Evolutionary conservation across 352 stramenopile genomes (phyloP), one percentile per base, ranked within the genome.

Genomic region (Blastocystis sp.): DNA sequence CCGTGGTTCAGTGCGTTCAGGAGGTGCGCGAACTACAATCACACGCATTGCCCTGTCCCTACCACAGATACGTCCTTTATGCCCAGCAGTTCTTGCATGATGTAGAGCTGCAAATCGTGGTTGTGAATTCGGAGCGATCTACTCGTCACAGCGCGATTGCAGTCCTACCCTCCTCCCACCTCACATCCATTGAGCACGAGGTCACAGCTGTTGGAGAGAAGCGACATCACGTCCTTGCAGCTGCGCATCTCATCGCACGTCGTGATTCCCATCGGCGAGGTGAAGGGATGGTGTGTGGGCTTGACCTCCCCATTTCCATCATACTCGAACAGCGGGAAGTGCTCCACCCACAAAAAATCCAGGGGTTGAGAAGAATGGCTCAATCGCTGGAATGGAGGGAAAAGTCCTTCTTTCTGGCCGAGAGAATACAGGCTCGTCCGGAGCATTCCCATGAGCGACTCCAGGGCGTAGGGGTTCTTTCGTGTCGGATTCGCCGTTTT

Each of bases 151-250:
- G 89, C 89, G 78, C 93, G 89, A 24, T 71, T 66, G 6, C 1
- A 21, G 19, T 4, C 82, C 94, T 92, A 76, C 94, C 76, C 68
- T 91, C 91, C 4, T 91, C 90, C 62, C 92, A 90, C 89, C 94
- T 93, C 80, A 94, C 93, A 91, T 92, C 92, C 88, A 95, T 95
- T 66, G 92, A 95, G 1, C 92, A 93, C 93, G 24, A 95, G 89
- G 69, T 95, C 93, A 92, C 92, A 95, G 71, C 93, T 92, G 79
- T 95, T 94, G 91, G 92, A 95, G 10, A 94, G 92, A 38, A 95
- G 91, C 68, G 94, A 92, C 90, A 94, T 92, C 0, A 92, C 93
- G 3, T 91, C 92, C 28, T 34, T 34, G 38, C 94, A 89, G 34
- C 90, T 84, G 48, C 94, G 87, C 54, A 95, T 89, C 78, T 93